phyloP scores from a whole-genome alignment of 2,329 filamentous ascomycete species.

The Diaporthe amygdali region DNA sequence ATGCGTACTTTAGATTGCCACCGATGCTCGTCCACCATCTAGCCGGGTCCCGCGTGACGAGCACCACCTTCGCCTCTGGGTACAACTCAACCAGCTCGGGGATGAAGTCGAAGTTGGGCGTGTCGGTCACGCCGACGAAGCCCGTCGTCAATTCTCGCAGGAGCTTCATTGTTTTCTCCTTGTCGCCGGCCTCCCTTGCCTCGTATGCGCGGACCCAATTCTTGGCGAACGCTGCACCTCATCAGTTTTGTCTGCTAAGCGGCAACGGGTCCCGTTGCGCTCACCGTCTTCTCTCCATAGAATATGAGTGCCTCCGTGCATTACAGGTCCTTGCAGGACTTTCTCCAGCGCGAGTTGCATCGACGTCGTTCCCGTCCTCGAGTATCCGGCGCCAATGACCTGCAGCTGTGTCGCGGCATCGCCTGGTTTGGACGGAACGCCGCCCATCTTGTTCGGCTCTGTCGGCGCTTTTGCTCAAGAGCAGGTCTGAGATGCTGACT shows the following conservation, averaged over 20 bases:
- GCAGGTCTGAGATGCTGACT: too few relatives aligned
- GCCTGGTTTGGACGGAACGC: constrained; percentile 1
- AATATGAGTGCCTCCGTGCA: constrained; percentile 2
- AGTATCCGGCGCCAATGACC: constrained; percentile 15
- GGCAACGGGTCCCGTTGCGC: not conserved
- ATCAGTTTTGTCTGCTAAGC: not conserved
- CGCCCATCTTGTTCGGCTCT: not conserved
- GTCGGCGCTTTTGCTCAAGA: not conserved
- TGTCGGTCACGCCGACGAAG: constrained; percentile 47
- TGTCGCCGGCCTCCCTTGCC: not conserved
- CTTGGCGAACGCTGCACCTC: not conserved
- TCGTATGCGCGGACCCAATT: constrained; percentile 1
- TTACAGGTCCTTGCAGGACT: not conserved
- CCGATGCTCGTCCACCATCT: constrained; percentile 35
- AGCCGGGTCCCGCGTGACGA: constrained; percentile 37
- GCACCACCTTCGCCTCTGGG: constrained; percentile 48
- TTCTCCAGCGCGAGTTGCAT: not conserved
- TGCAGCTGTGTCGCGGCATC: not conserved
- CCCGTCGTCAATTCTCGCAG: constrained; percentile 38
- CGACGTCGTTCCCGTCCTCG: constrained; percentile 6
- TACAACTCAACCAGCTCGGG: constrained; percentile 47
- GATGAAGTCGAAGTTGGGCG: constrained; percentile 42
- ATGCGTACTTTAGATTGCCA: not conserved
- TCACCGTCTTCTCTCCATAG: not conserved
- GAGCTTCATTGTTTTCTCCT: constrained; percentile 19